Evolutionary conservation across 208 protist genomes (phyloP).

Genomic region (Acanthamoeba lenticulata): DNA sequence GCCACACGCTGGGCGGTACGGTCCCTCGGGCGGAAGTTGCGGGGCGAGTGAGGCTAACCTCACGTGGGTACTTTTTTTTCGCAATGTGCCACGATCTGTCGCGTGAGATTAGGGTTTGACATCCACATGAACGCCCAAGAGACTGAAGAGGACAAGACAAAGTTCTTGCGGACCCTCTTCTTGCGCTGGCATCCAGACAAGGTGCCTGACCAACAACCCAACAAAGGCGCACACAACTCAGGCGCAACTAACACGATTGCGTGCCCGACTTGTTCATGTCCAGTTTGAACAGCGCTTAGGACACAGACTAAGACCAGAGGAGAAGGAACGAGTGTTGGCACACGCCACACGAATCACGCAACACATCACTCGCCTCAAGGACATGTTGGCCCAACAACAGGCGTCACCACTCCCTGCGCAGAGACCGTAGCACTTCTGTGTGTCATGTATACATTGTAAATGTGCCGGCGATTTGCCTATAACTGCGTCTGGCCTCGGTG

Average conservation of each 20-base stretch:
- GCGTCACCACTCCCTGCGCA: too few relatives aligned
- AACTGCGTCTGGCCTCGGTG: too few relatives aligned
- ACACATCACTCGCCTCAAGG: constrained; percentile 25
- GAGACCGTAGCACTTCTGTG: too few relatives aligned
- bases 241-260: neutral
- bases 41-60: neutral
- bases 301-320: neutral
- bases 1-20: constrained; percentile 7
- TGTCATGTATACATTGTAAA: too few relatives aligned
- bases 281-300: constrained; percentile 29
- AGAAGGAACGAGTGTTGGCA: neutral
- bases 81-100: neutral
- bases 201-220: neutral
- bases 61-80: too few relatives aligned
- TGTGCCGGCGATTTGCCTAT: too few relatives aligned
- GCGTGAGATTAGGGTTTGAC: neutral
- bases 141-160: neutral
- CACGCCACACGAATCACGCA: neutral
- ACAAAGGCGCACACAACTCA: neutral
- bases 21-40: too few relatives aligned
- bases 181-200: constrained; percentile 28
- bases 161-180: constrained; percentile 27
- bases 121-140: neutral
- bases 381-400: neutral
- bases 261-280: neutral